Base-by-base conservation (phyloP, 2,329 filamentous ascomycete genomes). In the Didymella sp. region DNA sequence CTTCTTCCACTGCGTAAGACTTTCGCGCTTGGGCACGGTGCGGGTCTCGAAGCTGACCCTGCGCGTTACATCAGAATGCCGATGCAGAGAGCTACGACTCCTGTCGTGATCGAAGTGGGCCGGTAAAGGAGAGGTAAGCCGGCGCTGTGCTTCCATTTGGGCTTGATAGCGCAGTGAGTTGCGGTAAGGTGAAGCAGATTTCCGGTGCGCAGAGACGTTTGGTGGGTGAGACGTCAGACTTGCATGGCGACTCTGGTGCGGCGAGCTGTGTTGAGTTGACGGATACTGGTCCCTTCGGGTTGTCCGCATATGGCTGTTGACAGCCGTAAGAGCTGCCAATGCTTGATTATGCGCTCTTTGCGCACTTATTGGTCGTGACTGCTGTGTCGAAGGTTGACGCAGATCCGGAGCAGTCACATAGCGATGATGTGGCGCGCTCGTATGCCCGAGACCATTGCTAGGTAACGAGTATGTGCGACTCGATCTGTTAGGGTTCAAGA, bases 1-100 rank as follows among this genome's bases (percentile, higher is more conserved):
- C 5, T 45, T 43, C 50, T 71, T 73, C 66, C 66, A 69, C 28
- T 62, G 61, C 19, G 60, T 57, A 5, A 69, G 40, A 25, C 51
- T 59, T 47, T 72, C 68, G 24, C 66, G 58, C 21, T 45, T 52
- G 3, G 64, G 64, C 17, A 70, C 19, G 2, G 58, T 35, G 24
- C 60, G 58, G 25, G 43, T 21, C 31, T 40, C 54, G 33, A 46
- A 42, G 19, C 35, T 56, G 19, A 48, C 52, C 13, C 33, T 51
- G 24, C 56, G 45, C 15, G 50, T 30, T 6, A 22, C 24, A 28
- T 53, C 45, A 12, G 45, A 42, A 1, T 51, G 33, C 17, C 46
- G 41, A 12, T 33, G 50, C 17, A 40, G 40, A 28, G 24, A 25
- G 13, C 11, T n/a, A 11, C 35, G 35, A 13, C 17, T 35, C 2